Base-by-base conservation (phyloP, 345 rosid genomes). In the Hevea brasiliensis region DNA sequence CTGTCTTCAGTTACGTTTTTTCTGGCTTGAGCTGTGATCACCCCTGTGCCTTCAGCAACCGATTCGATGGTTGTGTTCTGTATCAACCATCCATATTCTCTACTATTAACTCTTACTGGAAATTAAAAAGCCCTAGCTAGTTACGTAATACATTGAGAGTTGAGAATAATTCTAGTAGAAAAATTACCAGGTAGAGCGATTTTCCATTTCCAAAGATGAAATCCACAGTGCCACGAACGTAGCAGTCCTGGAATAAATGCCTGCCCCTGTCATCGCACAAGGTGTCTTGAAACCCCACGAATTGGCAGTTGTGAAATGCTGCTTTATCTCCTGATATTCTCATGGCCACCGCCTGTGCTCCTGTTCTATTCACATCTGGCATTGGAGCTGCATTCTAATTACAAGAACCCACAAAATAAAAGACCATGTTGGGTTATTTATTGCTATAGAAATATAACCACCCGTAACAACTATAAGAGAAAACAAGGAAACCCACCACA, bases 171-270 rank as follows among this genome's bases (percentile, higher is more conserved):
- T 7, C 0, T 18, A 20, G n/a, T 54, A n/a, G 58, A 35, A 11
- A 17, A 58, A 26, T 35, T 74, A 84, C 89, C 84, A 84, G 72
- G 67, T 82, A 84, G 61, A 87, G 72, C 24, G 86, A 84, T 68
- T 81, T 82, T 58, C 90, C 88, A 53, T 76, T 77, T 60, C 88
- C 90, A 26, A 84, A 87, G 17, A 85, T 84, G 78, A 85, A 85
- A 71, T 85, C 90, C 35, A 81, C 82, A 5, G 87, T 83, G 57
- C 90, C 88, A 59, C 71, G 64, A 32, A 87, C 74, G 60, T 80
- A 81, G 42, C 86, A 87, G 35, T 80, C 67, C 68, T 64, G 81
- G 68, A 81, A 85, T 74, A 83, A 80, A 74, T 85, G 90, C 65
- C 79, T 68, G 58, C 86, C 90, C 24, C 11, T 80, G 47, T 85